Conservation (phyloP, 805 yeast genomes). For the Yarrowia divulgata region DNA sequence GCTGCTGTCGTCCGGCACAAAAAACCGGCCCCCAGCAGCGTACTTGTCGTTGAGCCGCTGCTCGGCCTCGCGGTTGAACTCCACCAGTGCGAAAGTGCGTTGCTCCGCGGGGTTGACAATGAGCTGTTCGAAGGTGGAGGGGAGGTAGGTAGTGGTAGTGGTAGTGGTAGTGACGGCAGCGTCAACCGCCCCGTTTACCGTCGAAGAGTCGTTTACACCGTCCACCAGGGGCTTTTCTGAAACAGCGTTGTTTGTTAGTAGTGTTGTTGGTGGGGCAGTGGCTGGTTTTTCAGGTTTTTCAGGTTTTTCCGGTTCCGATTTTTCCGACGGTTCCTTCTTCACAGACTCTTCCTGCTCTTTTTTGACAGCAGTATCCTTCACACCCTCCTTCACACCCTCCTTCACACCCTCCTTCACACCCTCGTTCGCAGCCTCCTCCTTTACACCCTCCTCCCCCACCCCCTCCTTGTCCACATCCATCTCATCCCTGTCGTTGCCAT, state of each 20-base stretch:
- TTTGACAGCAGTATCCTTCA: constrained; percentile 18
- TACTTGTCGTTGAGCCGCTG: constrained; percentile 84
- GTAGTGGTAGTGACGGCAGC: neutral
- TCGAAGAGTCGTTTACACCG: neutral
- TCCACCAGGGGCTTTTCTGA: neutral
- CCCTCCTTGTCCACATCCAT: constrained; percentile 14
- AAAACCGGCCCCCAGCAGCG: constrained; percentile 88
- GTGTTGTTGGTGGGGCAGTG: neutral
- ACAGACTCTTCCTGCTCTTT: neutral
- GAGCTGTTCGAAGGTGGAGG: constrained; percentile 1
- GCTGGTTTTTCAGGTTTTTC: no score
- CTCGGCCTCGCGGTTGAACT: constrained; percentile 80
- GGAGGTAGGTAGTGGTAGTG: neutral
- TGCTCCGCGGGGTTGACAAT: constrained; percentile 20
- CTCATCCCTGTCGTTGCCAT: neutral
- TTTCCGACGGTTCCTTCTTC: neutral
- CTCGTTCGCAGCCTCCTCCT: neutral
- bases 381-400: constrained; percentile 19
- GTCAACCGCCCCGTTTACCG: constrained; percentile 3
- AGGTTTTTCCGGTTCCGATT: neutral
- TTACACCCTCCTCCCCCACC: no score
- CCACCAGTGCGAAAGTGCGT: constrained; percentile 48
- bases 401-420: neutral
- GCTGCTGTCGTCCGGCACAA: constrained; percentile 53
- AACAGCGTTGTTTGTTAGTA: neutral